Conservation (phyloP, 2,329 filamentous ascomycete genomes). For the Xenoacremonium recifei region DNA sequence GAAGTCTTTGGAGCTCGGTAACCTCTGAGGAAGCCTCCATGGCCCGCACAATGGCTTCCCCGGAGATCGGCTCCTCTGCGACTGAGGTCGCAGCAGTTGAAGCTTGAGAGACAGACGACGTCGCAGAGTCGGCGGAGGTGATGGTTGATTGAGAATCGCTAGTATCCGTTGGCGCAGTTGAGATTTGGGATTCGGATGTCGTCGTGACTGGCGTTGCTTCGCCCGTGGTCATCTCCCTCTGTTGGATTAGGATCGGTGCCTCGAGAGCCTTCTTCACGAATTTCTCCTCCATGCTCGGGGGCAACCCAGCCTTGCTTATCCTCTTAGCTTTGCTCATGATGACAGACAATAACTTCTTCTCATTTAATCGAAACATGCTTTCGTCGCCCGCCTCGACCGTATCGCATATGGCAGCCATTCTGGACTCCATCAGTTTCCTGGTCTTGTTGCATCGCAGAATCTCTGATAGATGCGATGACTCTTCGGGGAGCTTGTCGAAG, state of each 20-base stretch:
- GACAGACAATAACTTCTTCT: conserved; percentile 64
- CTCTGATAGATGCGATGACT: conserved; percentile 56
- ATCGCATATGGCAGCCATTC: conserved; percentile 74
- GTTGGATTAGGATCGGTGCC: conserved; percentile 69
- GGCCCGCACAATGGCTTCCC: conserved; percentile 37
- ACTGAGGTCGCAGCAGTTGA: conserved; percentile 48
- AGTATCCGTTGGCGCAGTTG: conserved; percentile 23
- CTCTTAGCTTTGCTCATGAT: conserved; percentile 69
- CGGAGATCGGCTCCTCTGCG: conserved; percentile 28
- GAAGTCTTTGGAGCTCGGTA: conserved; percentile 59
- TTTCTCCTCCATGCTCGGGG: conserved; percentile 78
- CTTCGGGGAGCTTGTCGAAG: conserved; percentile 59
- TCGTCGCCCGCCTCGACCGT: conserved; percentile 81
- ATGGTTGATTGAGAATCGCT: conserved; percentile 43
- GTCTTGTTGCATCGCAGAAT: conserved; percentile 51
- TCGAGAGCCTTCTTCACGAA: conserved; percentile 78
- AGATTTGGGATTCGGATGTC: conserved; percentile 17
- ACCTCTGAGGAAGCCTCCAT: conserved; percentile 50
- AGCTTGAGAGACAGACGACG: conserved; percentile 36
- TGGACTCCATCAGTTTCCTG: conserved; percentile 55
- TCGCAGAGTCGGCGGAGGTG: conserved; percentile 33
- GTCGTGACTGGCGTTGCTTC: conserved; percentile 10
- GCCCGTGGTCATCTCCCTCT: conserved; percentile 46
- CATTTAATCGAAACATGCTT: conserved; percentile 77
- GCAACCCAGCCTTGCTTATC: conserved; percentile 65